A percentile compares a stretch with the other conserved stretches of the same genome.
phyloP scores from a whole-genome alignment of 441 rosid genomes.

The Populus hybrid region DNA sequence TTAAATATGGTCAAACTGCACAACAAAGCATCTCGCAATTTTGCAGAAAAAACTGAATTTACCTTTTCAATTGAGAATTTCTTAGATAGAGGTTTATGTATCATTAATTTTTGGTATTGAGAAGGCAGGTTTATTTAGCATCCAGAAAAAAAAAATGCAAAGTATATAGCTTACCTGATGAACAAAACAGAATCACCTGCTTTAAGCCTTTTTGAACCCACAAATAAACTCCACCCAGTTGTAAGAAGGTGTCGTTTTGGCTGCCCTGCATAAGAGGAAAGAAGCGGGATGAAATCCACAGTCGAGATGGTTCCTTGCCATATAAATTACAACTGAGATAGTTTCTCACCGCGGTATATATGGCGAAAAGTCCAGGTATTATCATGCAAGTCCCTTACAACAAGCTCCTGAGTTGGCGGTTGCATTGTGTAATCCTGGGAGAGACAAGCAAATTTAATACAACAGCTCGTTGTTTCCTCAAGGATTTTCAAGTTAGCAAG shows the following conservation, averaged over 20 bases:
- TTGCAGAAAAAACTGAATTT: not conserved
- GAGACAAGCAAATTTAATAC: not conserved
- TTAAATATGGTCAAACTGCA: not conserved
- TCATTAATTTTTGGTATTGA: not conserved
- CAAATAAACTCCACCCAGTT: conserved; percentile 96
- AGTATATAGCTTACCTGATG: conserved; percentile 54
- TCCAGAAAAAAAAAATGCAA: not conserved
- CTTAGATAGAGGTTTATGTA: not conserved
- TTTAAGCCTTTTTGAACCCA: conserved; percentile 87
- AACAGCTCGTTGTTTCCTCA: not conserved
- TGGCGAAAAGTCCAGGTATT: conserved; percentile 95
- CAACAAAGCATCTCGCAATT: not conserved
- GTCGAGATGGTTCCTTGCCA: not conserved
- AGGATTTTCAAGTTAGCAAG: not conserved
- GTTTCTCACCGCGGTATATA: conserved; percentile 71
- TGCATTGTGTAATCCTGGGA: conserved; percentile 84
- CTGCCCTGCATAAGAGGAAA: conserved; percentile 55
- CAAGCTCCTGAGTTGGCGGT: conserved; percentile 95
- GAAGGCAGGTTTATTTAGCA: not conserved
- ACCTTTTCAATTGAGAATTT: not conserved
- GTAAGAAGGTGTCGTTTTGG: conserved; percentile 98
- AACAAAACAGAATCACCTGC: conserved; percentile 95
- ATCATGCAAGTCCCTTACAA: conserved; percentile 84
- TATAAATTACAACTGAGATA: not conserved
- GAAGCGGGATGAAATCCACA: not conserved